Evolutionary conservation across 2,329 filamentous ascomycete species (phyloP), one percentile per base, ranked within the genome.

Genomic region (Ophiocordyceps camponoti-leonardi): DNA sequence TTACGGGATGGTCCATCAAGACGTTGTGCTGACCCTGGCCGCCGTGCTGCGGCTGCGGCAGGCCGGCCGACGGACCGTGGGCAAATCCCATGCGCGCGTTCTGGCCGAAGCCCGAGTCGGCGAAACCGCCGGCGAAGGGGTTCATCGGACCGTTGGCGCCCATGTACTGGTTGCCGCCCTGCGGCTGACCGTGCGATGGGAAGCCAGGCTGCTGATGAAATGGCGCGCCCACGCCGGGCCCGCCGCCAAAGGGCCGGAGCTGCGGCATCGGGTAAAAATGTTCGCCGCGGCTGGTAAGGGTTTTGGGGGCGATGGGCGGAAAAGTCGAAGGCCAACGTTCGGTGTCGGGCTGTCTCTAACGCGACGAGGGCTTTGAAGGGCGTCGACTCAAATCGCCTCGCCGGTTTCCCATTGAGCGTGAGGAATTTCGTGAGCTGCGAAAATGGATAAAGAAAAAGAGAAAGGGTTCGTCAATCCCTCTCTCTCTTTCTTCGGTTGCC

Each of bases 61-160:
- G 56, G 62, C 71, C 50, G 7, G 50, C 61, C 68, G 82, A 61
- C 12, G 58, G 59, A 13, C 59, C 61, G 58, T 90, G 81, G 48
- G 82, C 77, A 60, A 95, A 95, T 7, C 86, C 81, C 73, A 92
- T 84, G 57, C 90, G 79, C 48, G 86, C 86, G 50, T 85, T 86
- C 61, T 93, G 86, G 61, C 86, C 86, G 44, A 94, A 75, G 1
- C 86, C 86, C 19, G 83, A 82, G 47, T 75, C 71, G 44, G 71
- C 72, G 50, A 79, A 79, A 11, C 73, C 74, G 52, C 70, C 74
- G 50, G 69, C 75, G 58, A 86, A 86, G 3, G 80, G 77, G 53
- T 78, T 81, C 51, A 83, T 73, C 56, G 73, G 72, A 44, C 76
- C 71, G 59, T 81, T 83, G 49, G 79, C 74, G 49, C 79, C 74